Evolutionary conservation across 371 early-diverging fungal genomes (phyloP).

Genomic region (Apophysomyces sp.): DNA sequence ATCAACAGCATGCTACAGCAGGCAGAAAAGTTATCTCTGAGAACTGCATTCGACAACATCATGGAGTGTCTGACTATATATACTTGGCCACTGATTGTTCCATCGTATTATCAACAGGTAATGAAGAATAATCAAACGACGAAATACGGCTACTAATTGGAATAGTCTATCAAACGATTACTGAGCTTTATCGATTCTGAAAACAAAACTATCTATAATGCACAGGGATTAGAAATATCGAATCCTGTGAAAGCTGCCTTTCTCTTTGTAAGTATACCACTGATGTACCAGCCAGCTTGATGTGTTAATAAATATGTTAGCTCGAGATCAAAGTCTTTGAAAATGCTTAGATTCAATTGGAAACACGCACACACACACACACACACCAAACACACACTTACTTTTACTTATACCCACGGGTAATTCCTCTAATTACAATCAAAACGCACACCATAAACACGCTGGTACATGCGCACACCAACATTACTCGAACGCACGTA

Average conservation of each 20-base stretch:
- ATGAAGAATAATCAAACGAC: not conserved
- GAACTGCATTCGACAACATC: slow-evolving; percentile 42
- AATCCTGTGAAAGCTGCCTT: slow-evolving; percentile 48
- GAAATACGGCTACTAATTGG: not conserved
- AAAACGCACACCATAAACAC: too few relatives aligned
- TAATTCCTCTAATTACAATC: too few relatives aligned
- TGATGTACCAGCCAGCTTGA: not conserved
- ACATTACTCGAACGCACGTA: too few relatives aligned
- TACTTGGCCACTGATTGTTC: slow-evolving; percentile 43
- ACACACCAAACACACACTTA: not conserved
- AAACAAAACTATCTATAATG: slow-evolving; percentile 36
- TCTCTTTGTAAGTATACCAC: slow-evolving; percentile 40
- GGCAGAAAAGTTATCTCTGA: slow-evolving; percentile 42
- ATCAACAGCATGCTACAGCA: slow-evolving; percentile 38
- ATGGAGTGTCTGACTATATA: slow-evolving; percentile 48
- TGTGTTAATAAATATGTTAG: not conserved
- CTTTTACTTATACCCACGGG: not conserved
- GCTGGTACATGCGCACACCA: too few relatives aligned
- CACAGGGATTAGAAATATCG: slow-evolving; percentile 33
- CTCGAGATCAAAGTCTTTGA: slow-evolving; percentile 14
- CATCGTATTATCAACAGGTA: slow-evolving; percentile 50
- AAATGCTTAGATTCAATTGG: not conserved
- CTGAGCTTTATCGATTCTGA: slow-evolving; percentile 40
- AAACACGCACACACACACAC: not conserved
- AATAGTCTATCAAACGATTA: slow-evolving; percentile 34